Percentiles rank a stretch among this genome's conserved stretches.
These are phyloP conservation scores for Salix brachista DNA, from an alignment of 345 rosid species.

Conservation along the genomic window DNA sequence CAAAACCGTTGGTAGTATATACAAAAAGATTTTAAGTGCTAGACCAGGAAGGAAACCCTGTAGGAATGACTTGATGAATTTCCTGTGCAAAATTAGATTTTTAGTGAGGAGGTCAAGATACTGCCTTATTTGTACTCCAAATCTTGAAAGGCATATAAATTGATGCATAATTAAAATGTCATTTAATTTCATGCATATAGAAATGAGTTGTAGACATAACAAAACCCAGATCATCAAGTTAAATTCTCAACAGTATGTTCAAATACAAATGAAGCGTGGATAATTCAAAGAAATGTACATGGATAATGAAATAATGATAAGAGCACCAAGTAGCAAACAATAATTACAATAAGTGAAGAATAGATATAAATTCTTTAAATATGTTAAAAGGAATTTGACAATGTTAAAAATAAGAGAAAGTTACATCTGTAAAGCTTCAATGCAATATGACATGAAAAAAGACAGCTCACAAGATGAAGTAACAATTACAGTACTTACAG, in stretches of 20 bases:
- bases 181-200: neutral
- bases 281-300: neutral
- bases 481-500: constrained; percentile 51
- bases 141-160: neutral
- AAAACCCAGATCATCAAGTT: neutral
- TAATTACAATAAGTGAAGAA: neutral
- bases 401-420: neutral
- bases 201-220: neutral
- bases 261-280: neutral
- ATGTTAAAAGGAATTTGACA: neutral
- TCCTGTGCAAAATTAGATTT: constrained; percentile 42
- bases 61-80: constrained; percentile 86
- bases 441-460: neutral
- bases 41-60: constrained; percentile 98
- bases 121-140: neutral
- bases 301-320: neutral
- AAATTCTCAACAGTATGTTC: neutral
- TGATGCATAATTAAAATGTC: neutral
- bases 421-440: neutral
- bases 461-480: neutral
- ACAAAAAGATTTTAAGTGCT: constrained; percentile 80
- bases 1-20: constrained; percentile 63
- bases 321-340: neutral
- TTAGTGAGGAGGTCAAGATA: neutral
- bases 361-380: neutral